A percentile compares a stretch with the other conserved stretches of the same genome.
Evolutionary conservation across 2,329 filamentous ascomycete genomes (phyloP).

Genomic region (Dothideomycetes sp.): DNA sequence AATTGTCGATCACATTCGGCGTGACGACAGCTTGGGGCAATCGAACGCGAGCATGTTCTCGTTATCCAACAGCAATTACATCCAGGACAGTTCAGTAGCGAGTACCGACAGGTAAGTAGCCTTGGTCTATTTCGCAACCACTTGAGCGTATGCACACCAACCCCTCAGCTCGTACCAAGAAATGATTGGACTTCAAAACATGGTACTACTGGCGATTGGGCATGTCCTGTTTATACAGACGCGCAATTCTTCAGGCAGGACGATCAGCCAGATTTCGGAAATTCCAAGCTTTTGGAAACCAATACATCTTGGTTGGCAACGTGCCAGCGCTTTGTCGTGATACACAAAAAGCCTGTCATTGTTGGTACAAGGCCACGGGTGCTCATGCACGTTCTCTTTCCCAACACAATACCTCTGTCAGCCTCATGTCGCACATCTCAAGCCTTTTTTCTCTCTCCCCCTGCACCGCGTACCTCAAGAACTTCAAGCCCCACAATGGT

Average conservation of each 20-base stretch:
- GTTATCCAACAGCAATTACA: constrained; percentile 23
- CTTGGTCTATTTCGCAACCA: neutral
- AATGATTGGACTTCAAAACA: constrained; percentile 11
- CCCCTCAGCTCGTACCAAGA: constrained; percentile 8
- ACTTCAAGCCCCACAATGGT: too few species aligned
- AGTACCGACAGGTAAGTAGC: constrained; percentile 31
- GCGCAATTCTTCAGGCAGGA: constrained; percentile 2
- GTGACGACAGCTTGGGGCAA: constrained; percentile 41
- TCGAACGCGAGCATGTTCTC: constrained; percentile 36
- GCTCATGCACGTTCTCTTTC: constrained; percentile 8
- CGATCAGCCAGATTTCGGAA: neutral
- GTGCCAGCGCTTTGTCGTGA: constrained; percentile 11
- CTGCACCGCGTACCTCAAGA: constrained; percentile 11
- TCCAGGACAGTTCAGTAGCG: constrained; percentile 22
- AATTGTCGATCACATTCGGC: constrained; percentile 41
- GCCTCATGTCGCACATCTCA: constrained; percentile 16
- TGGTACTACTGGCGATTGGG: too few species aligned
- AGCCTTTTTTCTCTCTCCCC: too few species aligned
- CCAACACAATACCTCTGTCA: constrained; percentile 14
- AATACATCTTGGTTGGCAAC: constrained; percentile 4
- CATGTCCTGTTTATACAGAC: constrained; percentile 21
- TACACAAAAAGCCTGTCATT: constrained; percentile 7
- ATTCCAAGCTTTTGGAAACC: neutral
- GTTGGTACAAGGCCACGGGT: constrained; percentile 5
- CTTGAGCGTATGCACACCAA: constrained; percentile 6